Percentiles rank a stretch among this genome's conserved stretches.
phyloP scores from a whole-genome alignment of 352 stramenopile species.

The Hyphochytrium catenoides region DNA sequence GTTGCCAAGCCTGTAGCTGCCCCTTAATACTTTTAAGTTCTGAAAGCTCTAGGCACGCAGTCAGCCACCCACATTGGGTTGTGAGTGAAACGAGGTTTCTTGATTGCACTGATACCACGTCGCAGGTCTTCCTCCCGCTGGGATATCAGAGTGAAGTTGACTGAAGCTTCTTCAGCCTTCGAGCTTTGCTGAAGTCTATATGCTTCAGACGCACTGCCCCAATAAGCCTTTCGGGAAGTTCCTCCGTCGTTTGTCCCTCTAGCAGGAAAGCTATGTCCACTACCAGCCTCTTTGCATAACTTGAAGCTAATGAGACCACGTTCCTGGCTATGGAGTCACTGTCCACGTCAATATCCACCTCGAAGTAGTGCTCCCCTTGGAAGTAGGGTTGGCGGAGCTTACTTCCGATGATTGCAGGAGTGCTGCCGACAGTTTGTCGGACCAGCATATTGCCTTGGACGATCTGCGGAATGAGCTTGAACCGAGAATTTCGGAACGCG shows the following conservation, averaged over 20 bases:
- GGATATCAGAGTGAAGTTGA: too few relatives aligned
- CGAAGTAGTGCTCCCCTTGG: conserved; percentile 34
- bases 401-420: conserved; percentile 37
- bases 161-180: too few relatives aligned
- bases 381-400: conserved; percentile 37
- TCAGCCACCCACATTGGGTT: too few relatives aligned
- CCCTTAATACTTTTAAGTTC: too few relatives aligned
- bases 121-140: too few relatives aligned
- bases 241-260: conserved; percentile 27
- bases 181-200: too few relatives aligned
- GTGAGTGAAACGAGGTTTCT: too few relatives aligned
- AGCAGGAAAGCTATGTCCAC: conserved; percentile 53
- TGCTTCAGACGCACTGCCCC: conserved; percentile 27
- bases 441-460: conserved; percentile 53
- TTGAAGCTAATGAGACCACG: conserved; percentile 31
- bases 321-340: conserved; percentile 42
- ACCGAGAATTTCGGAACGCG: conserved; percentile 45
- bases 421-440: conserved; percentile 37
- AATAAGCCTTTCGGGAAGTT: conserved; percentile 39
- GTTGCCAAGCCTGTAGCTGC: too few relatives aligned
- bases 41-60: too few relatives aligned
- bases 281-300: conserved; percentile 49
- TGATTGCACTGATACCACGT: too few relatives aligned
- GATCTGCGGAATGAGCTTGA: conserved; percentile 52
- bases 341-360: conserved; percentile 38